Evolutionary conservation across 352 stramenopile species (phyloP), one percentile per base, ranked within the genome.

Genomic region (Phytopythium mirpurense): DNA sequence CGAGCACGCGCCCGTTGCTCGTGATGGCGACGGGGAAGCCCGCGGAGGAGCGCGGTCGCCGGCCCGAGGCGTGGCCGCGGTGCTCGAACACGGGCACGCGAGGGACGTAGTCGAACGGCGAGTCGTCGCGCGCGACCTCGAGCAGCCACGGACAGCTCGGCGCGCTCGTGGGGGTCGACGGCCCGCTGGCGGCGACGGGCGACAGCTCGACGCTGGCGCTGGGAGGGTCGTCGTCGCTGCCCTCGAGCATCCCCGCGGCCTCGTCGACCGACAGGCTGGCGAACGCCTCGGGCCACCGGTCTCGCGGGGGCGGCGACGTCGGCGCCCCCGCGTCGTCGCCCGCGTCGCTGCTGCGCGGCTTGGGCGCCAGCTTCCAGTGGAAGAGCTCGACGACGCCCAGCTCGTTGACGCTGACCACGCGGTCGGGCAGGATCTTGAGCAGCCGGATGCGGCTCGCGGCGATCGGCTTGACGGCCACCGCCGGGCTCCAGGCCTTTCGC

Each of bases 341-440:
- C 7, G 16, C 23, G 12, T 43, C 48, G 35, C 23, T 45, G 8
- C 24, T 34, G 2, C 21, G 34, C 38, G 74, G 69, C 50, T 90
- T 90, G 2, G 83, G 69, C 15, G 78, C 16, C 5, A 95, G 56
- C 38, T 86, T 93, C 83, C 85, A 95, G 52, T 89, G 77, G 67
- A 90, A 88, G 5, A 93, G 45, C 50, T 95, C 85, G n/a, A 95
- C 75, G 18, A 93, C 83, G 2, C 85, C 85, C 5, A 93, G 64
- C 23, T 92, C 81, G 52, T 93, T 94, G 24, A 95, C 69, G 21
- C 74, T 89, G 21, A 95, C 52, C 18, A 95, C 66, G 11, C 81
- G 80, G 51, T 93, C 85, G 0, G 79, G 68, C 2, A 90, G 68
- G 40, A 93, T 83, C 59, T 90, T 85, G 26, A 92, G 63, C 63